These are phyloP conservation scores for Fusarium albosuccineum DNA, from an alignment of 2,329 filamentous ascomycete species.

Conservation along the genomic window DNA sequence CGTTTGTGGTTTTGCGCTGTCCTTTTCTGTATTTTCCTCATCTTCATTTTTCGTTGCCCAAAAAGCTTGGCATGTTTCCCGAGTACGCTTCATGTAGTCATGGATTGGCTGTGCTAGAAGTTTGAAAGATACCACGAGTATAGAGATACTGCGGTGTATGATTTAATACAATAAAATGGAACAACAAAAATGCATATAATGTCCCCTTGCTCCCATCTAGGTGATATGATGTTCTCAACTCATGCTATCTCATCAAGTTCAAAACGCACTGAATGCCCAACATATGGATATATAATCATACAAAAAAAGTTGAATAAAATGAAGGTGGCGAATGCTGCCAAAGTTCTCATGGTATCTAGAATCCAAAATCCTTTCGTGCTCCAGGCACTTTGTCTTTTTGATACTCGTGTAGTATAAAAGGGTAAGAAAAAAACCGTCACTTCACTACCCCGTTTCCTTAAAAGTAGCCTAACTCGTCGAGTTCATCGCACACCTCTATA, in stretches of 20 bases:
- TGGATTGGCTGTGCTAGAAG: too few relatives aligned
- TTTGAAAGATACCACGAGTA: constrained; percentile 5
- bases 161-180: background rate
- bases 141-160: constrained; percentile 3
- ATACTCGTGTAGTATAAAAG: constrained; percentile 22
- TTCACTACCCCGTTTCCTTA: constrained; percentile 20
- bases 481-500: constrained; percentile 14
- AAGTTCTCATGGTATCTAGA: constrained; percentile 42
- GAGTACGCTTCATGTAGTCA: too few relatives aligned
- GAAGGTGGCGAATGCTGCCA: constrained; percentile 21
- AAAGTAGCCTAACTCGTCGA: constrained; percentile 20
- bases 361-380: constrained; percentile 35
- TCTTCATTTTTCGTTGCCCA: background rate
- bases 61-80: constrained; percentile 2
- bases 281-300: constrained; percentile 23
- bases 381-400: constrained; percentile 37
- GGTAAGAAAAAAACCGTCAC: constrained; percentile 20
- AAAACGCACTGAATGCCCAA: constrained; percentile 14
- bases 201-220: background rate
- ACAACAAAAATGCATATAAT: background rate
- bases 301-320: constrained; percentile 17
- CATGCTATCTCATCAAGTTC: constrained; percentile 3
- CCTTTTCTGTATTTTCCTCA: constrained; percentile 11
- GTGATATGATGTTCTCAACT: background rate
- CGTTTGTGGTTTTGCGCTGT: constrained; percentile 30